Percentiles rank a stretch among this genome's conserved stretches.
These are phyloP conservation scores for Pyrenula massariospora DNA, from an alignment of 495 filamentous ascomycete species.

Conservation along the genomic window DNA sequence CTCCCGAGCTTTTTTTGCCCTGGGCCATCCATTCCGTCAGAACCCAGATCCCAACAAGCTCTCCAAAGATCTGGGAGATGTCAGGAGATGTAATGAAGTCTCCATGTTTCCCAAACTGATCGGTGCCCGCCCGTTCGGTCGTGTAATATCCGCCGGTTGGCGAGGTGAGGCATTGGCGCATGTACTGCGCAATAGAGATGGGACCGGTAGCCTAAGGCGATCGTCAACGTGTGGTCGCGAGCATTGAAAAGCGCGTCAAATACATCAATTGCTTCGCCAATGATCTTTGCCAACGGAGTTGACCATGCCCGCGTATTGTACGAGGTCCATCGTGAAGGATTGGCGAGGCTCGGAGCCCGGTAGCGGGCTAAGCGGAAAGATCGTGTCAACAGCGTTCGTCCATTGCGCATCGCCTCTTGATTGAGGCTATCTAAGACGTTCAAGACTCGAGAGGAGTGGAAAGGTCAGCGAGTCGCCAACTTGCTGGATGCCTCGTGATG, in stretches of 20 bases:
- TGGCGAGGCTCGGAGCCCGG: neutral
- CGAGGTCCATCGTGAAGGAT: neutral
- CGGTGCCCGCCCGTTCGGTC: conserved; percentile 42
- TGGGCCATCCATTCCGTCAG: conserved; percentile 94
- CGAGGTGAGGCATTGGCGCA: conserved; percentile 95
- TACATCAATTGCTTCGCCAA: conserved; percentile 77
- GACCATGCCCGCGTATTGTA: conserved; percentile 48
- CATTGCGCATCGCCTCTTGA: neutral
- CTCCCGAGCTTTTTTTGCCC: conserved; percentile 52
- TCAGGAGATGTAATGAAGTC: conserved; percentile 97
- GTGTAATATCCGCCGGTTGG: conserved; percentile 94
- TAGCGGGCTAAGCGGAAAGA: neutral
- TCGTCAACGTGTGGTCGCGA: neutral
- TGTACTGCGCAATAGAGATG: conserved; percentile 82
- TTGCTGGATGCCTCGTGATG: too few species aligned
- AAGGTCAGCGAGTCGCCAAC: too few species aligned
- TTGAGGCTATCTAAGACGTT: neutral
- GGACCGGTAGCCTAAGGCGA: conserved; percentile 61
- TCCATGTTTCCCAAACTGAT: conserved; percentile 81
- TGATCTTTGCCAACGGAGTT: conserved; percentile 75
- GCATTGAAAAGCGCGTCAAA: conserved; percentile 2
- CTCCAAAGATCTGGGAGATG: conserved; percentile 94
- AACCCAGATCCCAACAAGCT: conserved; percentile 87
- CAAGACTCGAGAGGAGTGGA: too few species aligned
- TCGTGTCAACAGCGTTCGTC: neutral